Evolutionary conservation across 805 yeast species (phyloP).

Genomic region (Kazachstania viticola): DNA sequence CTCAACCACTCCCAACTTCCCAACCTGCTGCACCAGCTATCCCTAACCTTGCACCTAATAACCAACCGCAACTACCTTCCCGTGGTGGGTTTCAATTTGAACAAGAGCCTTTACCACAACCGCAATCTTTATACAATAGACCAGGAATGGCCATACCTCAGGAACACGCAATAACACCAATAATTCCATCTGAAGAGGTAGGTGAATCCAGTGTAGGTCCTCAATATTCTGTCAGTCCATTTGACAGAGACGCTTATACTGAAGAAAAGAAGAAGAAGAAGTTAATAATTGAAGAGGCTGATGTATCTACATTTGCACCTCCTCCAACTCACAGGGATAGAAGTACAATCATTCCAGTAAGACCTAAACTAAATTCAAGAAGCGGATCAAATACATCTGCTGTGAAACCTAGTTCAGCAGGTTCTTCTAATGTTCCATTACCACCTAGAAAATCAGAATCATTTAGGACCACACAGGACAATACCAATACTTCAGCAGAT

Average conservation of each 20-base stretch:
- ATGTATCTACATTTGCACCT: constrained; percentile 14
- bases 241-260: constrained; percentile 7
- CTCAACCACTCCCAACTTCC: too few relatives aligned
- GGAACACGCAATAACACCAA: too few relatives aligned
- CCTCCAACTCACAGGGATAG: constrained; percentile 24
- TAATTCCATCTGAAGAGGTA: too few relatives aligned
- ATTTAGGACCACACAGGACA: not conserved
- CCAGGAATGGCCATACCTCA: too few relatives aligned
- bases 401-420: not conserved
- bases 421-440: not conserved
- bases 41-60: too few relatives aligned
- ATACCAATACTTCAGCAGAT: not conserved
- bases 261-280: constrained; percentile 6
- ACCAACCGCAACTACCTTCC: too few relatives aligned
- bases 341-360: not conserved
- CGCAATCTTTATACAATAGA: too few relatives aligned
- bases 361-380: not conserved
- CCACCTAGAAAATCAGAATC: not conserved
- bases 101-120: too few relatives aligned
- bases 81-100: too few relatives aligned
- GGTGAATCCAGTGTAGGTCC: too few relatives aligned
- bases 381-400: not conserved
- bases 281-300: constrained; percentile 8
- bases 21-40: too few relatives aligned
- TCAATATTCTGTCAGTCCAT: constrained; percentile 13